Evolutionary conservation across 139 green algal genomes (phyloP).

Genomic region (Chlorella sp.): DNA sequence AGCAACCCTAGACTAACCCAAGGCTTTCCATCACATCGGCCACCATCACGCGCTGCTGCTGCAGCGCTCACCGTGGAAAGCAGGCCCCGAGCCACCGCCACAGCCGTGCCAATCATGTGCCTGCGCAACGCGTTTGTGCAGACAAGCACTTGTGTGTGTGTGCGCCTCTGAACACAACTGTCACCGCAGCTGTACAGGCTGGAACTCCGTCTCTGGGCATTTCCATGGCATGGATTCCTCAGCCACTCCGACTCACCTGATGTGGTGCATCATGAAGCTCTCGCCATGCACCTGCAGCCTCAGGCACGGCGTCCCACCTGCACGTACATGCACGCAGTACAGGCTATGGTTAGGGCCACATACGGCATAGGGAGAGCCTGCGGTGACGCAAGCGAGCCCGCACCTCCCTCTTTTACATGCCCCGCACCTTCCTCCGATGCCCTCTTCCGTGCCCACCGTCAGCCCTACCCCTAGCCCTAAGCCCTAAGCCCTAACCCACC

Average conservation of each 20-base stretch:
- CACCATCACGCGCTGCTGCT: too few relatives aligned
- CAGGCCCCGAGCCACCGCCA: slow-evolving; percentile 48
- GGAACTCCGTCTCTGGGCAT: not conserved
- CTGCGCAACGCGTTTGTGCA: not conserved
- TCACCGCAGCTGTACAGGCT: not conserved
- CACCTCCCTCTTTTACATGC: too few relatives aligned
- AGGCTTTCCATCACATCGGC: too few relatives aligned
- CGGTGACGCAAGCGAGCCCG: too few relatives aligned
- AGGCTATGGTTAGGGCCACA: too few relatives aligned
- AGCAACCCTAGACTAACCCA: not conserved
- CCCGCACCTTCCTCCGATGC: too few relatives aligned
- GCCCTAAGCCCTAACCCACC: too few relatives aligned
- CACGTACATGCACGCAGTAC: too few relatives aligned
- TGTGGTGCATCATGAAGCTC: slow-evolving; percentile 80
- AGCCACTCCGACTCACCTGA: slow-evolving; percentile 36
- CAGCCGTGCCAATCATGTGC: slow-evolving; percentile 69
- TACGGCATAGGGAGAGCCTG: too few relatives aligned
- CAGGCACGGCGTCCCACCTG: slow-evolving; percentile 46
- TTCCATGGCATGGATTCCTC: not conserved
- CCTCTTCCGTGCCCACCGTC: too few relatives aligned
- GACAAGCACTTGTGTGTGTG: not conserved
- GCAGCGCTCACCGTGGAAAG: slow-evolving; percentile 26
- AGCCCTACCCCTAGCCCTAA: too few relatives aligned
- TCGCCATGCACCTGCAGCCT: slow-evolving; percentile 41
- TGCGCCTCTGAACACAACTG: not conserved